Conservation (phyloP, 768 basidiomycete genomes). For the Terana coerulea region DNA sequence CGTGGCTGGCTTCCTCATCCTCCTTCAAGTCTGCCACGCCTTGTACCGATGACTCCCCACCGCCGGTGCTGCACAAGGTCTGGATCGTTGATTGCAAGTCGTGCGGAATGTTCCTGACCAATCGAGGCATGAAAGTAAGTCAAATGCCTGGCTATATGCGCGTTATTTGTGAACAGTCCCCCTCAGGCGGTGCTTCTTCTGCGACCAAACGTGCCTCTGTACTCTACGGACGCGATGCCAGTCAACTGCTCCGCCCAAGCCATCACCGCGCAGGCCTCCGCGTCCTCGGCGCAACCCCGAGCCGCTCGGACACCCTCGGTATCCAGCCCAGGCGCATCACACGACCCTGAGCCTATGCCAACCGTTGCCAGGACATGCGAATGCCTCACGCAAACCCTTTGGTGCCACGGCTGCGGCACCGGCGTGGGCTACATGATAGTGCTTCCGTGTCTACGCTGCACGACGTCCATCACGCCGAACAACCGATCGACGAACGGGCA, state of each 20-base stretch:
- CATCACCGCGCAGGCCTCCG: constrained; percentile 29
- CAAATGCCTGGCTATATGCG: not conserved
- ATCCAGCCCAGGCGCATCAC: constrained; percentile 25
- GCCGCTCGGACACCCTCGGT: constrained; percentile 22
- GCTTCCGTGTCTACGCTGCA: constrained; percentile 73
- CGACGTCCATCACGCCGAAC: constrained; percentile 59
- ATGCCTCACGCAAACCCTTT: constrained; percentile 79
- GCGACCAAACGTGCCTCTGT: constrained; percentile 76
- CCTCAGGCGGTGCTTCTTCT: constrained; percentile 77
- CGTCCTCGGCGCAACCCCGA: constrained; percentile 2
- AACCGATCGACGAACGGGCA: constrained; percentile 81
- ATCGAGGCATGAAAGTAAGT: constrained; percentile 80
- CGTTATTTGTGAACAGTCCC: constrained; percentile 6
- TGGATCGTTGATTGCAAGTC: constrained; percentile 78
- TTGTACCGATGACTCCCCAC: constrained; percentile 13
- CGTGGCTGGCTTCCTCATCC: constrained; percentile 12
- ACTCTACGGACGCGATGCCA: constrained; percentile 78
- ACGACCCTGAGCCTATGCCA: constrained; percentile 12
- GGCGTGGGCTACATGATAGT: constrained; percentile 81
- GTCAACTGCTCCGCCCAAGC: constrained; percentile 70
- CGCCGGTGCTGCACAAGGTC: constrained; percentile 57
- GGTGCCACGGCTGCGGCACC: constrained; percentile 74
- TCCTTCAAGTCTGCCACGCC: not conserved
- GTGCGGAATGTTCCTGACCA: constrained; percentile 73
- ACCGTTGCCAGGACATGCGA: constrained; percentile 66